Conservation (phyloP, 176 grass and related monocot genomes). For the Microstegium vimineum region DNA sequence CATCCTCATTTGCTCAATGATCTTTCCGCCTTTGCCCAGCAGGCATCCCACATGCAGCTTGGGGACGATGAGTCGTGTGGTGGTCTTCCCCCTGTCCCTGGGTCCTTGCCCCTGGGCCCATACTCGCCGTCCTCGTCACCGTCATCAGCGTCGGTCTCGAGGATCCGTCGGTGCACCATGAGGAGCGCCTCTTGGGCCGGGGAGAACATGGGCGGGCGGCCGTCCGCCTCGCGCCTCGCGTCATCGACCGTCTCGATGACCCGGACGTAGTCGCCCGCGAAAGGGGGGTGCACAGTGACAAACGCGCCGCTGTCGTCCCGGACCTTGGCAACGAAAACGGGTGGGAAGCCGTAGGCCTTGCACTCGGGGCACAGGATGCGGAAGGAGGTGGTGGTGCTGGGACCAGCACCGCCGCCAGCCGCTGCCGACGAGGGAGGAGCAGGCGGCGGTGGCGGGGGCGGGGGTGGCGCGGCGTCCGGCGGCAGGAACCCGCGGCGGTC, state of each 20-base stretch:
- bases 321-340: constrained; percentile 45
- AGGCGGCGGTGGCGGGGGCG: constrained; percentile 29
- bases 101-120: constrained; percentile 48
- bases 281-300: constrained; percentile 62
- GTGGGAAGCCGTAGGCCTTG: constrained; percentile 61
- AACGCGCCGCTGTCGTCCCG: constrained; percentile 71
- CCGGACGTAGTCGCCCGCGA: constrained; percentile 57
- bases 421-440: background rate
- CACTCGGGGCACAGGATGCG: constrained; percentile 86
- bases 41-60: constrained; percentile 80
- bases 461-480: constrained; percentile 35
- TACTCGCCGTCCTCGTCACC: constrained; percentile 54
- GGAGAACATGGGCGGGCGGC: constrained; percentile 75
- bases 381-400: constrained; percentile 72
- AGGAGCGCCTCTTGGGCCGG: constrained; percentile 86
- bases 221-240: constrained; percentile 50
- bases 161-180: constrained; percentile 77
- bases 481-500: constrained; percentile 52
- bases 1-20: constrained; percentile 97
- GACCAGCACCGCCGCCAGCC: constrained; percentile 6
- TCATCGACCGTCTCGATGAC: constrained; percentile 81
- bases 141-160: constrained; percentile 67
- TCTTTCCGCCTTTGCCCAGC: constrained; percentile 87
- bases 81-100: constrained; percentile 62
- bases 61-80: constrained; percentile 73